Evolutionary conservation across 352 stramenopile species (phyloP), one percentile per base, ranked within the genome.

Genomic region (Phytophthora pistaciae): DNA sequence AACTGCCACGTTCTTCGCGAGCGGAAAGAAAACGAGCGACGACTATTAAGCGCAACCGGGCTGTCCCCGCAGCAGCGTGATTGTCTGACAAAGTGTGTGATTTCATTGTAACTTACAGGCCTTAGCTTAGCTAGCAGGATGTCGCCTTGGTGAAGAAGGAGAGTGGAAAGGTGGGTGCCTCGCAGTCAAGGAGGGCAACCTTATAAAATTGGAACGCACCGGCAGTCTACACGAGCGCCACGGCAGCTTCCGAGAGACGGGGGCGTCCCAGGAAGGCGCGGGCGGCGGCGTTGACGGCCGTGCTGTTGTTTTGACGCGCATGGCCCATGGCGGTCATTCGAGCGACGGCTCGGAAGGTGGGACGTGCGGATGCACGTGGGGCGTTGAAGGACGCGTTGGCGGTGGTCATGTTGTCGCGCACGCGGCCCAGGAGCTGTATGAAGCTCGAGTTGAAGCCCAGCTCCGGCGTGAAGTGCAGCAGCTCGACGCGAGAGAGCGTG

Each of bases 401-500:
- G 5, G 46, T 70, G 25, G 77, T 70, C 46, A 91, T 75, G 56
- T 84, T 77, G 57, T 91, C 70, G 11, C 75, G 81, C 40, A 94
- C 80, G 13, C 70, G 70, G 5, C 50, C 31, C 11, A 95, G 58
- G 11, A 95, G 50, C 10, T 80, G 70, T 57, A 79, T 78, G 64
- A 92, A 90, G 60, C 86, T 94, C 60, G 86, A 79, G 66, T 87
- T 92, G 69, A 94, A 94, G 61, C 87, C 87, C 40, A 96, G 56
- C 52, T 91, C 86, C n/a, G 85, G 84, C 3, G 84, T 91, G 54
- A 95, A 95, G 66, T 96, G 87, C 20, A 92, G 78, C 60, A 96
- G 67, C 50, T 92, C 83, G 27, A 83, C 67, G 44, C 89, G 84
- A 6, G 87, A 90, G 9, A 95, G 80, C 25, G 86, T 90, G 63